Conservation (phyloP, 1,139 yeast genomes). For the Candida sojae region DNA sequence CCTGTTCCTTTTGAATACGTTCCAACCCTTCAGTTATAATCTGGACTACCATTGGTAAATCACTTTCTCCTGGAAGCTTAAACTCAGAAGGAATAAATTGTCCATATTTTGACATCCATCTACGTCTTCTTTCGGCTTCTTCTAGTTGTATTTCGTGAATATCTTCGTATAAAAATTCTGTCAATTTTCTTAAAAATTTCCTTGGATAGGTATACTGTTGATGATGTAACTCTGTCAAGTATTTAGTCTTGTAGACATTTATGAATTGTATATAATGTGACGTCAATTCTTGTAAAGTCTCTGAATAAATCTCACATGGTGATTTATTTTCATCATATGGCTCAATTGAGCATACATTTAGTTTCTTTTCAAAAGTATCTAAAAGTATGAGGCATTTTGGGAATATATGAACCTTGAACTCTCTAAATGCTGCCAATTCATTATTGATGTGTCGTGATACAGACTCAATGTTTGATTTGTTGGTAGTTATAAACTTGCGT, state of each 20-base stretch:
- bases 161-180: conserved; percentile 36
- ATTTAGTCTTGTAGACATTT: conserved; percentile 36
- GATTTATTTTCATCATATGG: conserved; percentile 11
- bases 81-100: conserved; percentile 46
- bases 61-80: conserved; percentile 39
- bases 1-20: conserved; percentile 25
- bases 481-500: conserved; percentile 22
- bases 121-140: conserved; percentile 36
- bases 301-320: conserved; percentile 26
- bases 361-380: conserved; percentile 19
- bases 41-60: conserved; percentile 42
- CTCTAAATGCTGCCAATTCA: conserved; percentile 20
- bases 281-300: conserved; percentile 30
- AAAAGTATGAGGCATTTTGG: conserved; percentile 26
- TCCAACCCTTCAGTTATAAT: conserved; percentile 47
- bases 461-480: conserved; percentile 20
- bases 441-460: conserved; percentile 16
- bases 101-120: conserved; percentile 44
- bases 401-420: conserved; percentile 27
- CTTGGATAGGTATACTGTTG: conserved; percentile 44
- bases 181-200: conserved; percentile 31
- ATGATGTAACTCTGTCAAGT: conserved; percentile 41
- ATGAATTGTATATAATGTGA: conserved; percentile 41
- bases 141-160: conserved; percentile 34
- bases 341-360: conserved; percentile 18